These are phyloP conservation scores for Wickerhamiella parazyma DNA, from an alignment of 805 yeast genomes.

Conservation along the genomic window DNA sequence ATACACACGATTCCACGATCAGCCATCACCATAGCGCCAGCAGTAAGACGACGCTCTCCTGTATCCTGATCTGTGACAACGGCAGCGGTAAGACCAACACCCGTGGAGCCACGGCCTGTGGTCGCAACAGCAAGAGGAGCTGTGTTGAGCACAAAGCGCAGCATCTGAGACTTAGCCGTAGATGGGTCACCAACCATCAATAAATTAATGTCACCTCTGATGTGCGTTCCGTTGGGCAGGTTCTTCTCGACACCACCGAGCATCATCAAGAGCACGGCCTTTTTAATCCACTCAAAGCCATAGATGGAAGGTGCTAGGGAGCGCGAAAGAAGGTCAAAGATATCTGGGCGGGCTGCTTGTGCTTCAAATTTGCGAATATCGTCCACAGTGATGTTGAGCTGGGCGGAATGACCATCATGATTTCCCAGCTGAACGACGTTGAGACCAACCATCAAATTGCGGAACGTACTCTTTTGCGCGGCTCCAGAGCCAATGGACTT, in stretches of 20 bases:
- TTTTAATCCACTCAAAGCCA: conserved; percentile 82
- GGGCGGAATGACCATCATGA: conserved; percentile 61
- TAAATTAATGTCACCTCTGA: conserved; percentile 94
- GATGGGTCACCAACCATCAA: conserved; percentile 98
- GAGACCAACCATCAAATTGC: conserved; percentile 74
- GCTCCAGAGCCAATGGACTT: conserved; percentile 71
- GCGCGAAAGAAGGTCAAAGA: conserved; percentile 66
- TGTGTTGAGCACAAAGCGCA: conserved; percentile 86
- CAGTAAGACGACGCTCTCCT: conserved; percentile 91
- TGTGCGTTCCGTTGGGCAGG: conserved; percentile 85
- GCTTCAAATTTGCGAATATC: conserved; percentile 81
- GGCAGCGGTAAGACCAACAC: conserved; percentile 98
- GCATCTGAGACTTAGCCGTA: conserved; percentile 92
- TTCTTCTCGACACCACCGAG: conserved; percentile 92
- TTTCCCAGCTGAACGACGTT: conserved; percentile 82
- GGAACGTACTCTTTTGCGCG: conserved; percentile 50
- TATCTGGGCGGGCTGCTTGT: conserved; percentile 52
- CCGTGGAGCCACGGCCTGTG: conserved; percentile 98
- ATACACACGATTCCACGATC: conserved; percentile 96
- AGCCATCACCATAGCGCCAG: conserved; percentile 98
- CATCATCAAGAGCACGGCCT: conserved; percentile 79
- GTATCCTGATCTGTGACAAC: conserved; percentile 94
- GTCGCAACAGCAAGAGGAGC: conserved; percentile 95
- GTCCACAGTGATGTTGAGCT: conserved; percentile 53
- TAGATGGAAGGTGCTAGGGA: conserved; percentile 93